These are phyloP conservation scores for Nicotiana benthamiana DNA, from an alignment of 257 asterid species.

Conservation along the genomic window DNA sequence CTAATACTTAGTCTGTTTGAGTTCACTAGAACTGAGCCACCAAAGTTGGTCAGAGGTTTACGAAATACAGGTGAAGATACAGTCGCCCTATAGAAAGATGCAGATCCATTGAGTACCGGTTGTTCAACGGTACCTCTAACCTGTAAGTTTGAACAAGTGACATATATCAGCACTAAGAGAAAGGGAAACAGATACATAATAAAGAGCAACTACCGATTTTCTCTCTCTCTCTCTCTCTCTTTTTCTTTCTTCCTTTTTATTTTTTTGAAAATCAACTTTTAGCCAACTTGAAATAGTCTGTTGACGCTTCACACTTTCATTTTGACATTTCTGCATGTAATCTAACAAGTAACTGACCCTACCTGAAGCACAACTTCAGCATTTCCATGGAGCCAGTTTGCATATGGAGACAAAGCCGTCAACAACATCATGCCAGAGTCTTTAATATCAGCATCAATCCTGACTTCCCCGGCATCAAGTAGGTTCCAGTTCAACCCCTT, in stretches of 20 bases:
- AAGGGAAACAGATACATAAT: slow-evolving; percentile 2
- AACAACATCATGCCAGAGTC: slow-evolving; percentile 98
- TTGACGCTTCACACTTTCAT: not conserved
- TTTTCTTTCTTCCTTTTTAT: not conserved
- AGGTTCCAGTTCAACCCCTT: slow-evolving; percentile 93
- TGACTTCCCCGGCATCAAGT: slow-evolving; percentile 92
- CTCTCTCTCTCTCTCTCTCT: not conserved
- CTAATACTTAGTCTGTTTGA: slow-evolving; percentile 79
- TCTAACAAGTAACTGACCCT: slow-evolving; percentile 7
- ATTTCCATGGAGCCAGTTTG: slow-evolving; percentile 95
- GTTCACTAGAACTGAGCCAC: slow-evolving; percentile 84
- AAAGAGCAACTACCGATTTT: not conserved
- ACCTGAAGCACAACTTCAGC: slow-evolving; percentile 99
- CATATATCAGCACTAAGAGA: slow-evolving; percentile 15
- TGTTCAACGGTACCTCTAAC: slow-evolving; percentile 98
- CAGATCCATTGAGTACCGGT: slow-evolving; percentile 94
- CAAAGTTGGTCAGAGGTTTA: slow-evolving; percentile 83
- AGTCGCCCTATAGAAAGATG: slow-evolving; percentile 91
- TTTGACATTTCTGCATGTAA: slow-evolving; percentile 6
- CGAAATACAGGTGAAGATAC: slow-evolving; percentile 93
- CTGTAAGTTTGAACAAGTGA: slow-evolving; percentile 28
- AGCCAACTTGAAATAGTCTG: slow-evolving; percentile 1
- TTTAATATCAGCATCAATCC: slow-evolving; percentile 94
- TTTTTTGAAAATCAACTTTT: not conserved
- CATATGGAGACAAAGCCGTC: slow-evolving; percentile 94